These are phyloP conservation scores for Ophidiomyces ophidiicola DNA, from an alignment of 2,329 filamentous ascomycete species.

Conservation along the genomic window DNA sequence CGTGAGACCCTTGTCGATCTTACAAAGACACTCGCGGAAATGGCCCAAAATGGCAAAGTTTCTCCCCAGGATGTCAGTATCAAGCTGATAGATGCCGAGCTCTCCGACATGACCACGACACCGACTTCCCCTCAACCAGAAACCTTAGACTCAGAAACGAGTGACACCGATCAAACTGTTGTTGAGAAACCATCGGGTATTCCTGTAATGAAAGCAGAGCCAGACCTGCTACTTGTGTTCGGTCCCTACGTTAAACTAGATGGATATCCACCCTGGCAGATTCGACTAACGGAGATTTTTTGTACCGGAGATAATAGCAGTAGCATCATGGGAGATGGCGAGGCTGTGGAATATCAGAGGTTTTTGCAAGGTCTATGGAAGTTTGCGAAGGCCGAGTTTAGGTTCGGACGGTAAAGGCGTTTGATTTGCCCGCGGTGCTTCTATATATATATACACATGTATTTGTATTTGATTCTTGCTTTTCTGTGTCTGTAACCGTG, in stretches of 20 bases:
- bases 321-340: slow-evolving; percentile 26
- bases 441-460: too few relatives aligned
- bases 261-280: slow-evolving; percentile 93
- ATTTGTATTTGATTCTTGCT: too few relatives aligned
- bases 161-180: slow-evolving; percentile 8
- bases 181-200: slow-evolving; percentile 8
- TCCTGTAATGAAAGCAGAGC: slow-evolving; percentile 61
- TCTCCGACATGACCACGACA: slow-evolving; percentile 45
- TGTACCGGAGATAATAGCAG: slow-evolving; percentile 39
- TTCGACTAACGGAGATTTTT: slow-evolving; percentile 89
- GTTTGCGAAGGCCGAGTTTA: slow-evolving; percentile 78
- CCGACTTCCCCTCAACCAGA: slow-evolving; percentile 16
- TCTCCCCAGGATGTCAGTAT: slow-evolving; percentile 67
- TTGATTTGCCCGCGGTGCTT: neutral
- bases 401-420: slow-evolving; percentile 51
- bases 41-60: slow-evolving; percentile 84
- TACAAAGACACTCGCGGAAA: slow-evolving; percentile 84
- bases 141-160: slow-evolving; percentile 20
- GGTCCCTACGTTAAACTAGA: slow-evolving; percentile 69
- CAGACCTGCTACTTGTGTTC: slow-evolving; percentile 80
- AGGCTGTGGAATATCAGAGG: slow-evolving; percentile 74
- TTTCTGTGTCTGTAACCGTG: too few relatives aligned
- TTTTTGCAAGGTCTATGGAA: slow-evolving; percentile 76
- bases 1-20: slow-evolving; percentile 89
- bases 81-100: slow-evolving; percentile 79